phyloP scores from a whole-genome alignment of 2,329 filamentous ascomycete species.

The Microdochium bolleyi region DNA sequence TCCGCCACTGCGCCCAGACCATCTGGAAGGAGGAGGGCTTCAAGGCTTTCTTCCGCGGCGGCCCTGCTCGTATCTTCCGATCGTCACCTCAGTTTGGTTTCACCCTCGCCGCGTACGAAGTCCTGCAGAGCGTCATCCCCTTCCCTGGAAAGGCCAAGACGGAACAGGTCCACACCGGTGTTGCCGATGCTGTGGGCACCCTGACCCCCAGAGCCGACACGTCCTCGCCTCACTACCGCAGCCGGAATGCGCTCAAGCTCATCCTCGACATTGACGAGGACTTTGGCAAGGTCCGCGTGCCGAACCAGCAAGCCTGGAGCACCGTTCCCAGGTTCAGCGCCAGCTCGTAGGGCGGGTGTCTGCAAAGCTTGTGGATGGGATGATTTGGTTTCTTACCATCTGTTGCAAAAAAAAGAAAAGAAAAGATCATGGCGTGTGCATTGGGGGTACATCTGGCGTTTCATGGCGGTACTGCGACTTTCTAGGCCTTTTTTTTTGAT shows the following conservation, averaged over 20 bases:
- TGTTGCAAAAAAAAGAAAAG: neutral
- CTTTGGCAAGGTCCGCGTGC: conserved; percentile 69
- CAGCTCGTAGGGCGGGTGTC: neutral
- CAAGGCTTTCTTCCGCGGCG: conserved; percentile 96
- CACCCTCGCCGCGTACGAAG: conserved; percentile 90
- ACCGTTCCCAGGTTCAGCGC: conserved; percentile 28
- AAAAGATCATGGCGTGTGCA: neutral
- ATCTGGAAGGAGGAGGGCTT: conserved; percentile 90
- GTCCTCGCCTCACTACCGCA: conserved; percentile 47
- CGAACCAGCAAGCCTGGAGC: conserved; percentile 44
- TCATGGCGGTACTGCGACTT: conserved; percentile 3
- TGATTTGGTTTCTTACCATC: conserved; percentile 1
- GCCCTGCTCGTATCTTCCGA: conserved; percentile 86
- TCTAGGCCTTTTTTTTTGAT: neutral
- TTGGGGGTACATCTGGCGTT: conserved; percentile 6
- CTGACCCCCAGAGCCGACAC: conserved; percentile 49
- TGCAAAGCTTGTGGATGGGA: neutral
- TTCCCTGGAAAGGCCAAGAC: conserved; percentile 56
- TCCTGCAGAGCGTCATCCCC: conserved; percentile 75
- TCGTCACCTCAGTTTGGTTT: conserved; percentile 98
- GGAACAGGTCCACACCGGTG: conserved; percentile 48
- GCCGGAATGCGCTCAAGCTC: conserved; percentile 88
- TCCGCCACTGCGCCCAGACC: conserved; percentile 77
- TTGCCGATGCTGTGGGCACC: conserved; percentile 55
- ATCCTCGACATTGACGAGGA: conserved; percentile 91